Base-by-base conservation (phyloP, 2,329 filamentous ascomycete species). In the Hymenoscyphus fructigenus region DNA sequence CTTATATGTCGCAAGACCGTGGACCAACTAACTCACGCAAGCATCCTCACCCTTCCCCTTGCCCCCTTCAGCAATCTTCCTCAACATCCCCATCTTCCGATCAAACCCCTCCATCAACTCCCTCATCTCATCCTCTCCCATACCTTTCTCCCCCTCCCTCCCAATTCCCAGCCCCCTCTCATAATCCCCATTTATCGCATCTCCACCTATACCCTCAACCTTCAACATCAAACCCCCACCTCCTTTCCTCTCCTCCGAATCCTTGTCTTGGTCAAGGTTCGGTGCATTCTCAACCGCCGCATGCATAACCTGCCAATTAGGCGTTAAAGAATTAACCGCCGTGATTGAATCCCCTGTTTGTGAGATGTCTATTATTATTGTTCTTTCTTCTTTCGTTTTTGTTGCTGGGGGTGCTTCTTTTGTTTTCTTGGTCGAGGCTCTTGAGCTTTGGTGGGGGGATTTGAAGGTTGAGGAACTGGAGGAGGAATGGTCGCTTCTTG, bases 301-400 rank as follows among this genome's bases (percentile, higher is more conserved):
- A 17, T 79, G 78, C 38, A 86, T 78, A 15, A 89, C 82, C 71
- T 90, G 87, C 88, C 94, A 98, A 59, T 89, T 85, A 0, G 88
- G 80, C 9, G 87, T 90, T 14, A 97, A 79, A 67, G 89, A 93
- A 53, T 90, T 87, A 1, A 91, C 90, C 64, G 86, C 87, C 0
- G 85, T 80, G 0, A 98, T 85, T 29, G 78, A 77, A 76, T 84
- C 85, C 4, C 79, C 77, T 7, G 76, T 72, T 15, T 78, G 76
- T 15, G 78, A 76, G 20, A 89, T 77, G 70, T 89, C 85, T 7
- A 89, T 77, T 34, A 89, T 72, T 55, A 89, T 74, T 44, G 85
- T 78, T 59, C 85, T 69, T 23, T 75, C 72, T 60, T 74, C 72
- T n/a, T 50, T 66, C 66, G 14, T 61, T 69, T 57, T 23, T 28